Evolutionary conservation across 73 alveolate species (phyloP).

Genomic region (Strombidium stylifer): DNA sequence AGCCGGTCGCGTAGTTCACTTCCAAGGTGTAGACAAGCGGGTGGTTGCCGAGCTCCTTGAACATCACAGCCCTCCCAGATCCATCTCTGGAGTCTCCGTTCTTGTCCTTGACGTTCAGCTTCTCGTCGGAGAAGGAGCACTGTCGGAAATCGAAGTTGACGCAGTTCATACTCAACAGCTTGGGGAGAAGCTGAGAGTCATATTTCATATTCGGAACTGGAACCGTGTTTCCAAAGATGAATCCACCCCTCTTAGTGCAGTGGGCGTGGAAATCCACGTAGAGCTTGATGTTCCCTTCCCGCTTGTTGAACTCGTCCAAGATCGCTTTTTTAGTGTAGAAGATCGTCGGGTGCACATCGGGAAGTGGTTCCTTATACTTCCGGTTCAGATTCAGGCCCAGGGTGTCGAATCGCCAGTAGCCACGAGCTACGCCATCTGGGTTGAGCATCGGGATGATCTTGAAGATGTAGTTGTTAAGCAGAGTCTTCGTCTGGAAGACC

Average conservation of each 20-base stretch:
- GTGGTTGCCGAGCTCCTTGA: background rate
- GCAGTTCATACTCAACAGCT: slow-evolving; percentile 82
- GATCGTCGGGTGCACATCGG: slow-evolving; percentile 54
- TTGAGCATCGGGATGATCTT: slow-evolving; percentile 76
- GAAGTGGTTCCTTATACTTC: slow-evolving; percentile 64
- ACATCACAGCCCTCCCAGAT: slow-evolving; percentile 33
- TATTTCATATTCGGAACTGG: slow-evolving; percentile 18
- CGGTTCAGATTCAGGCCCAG: slow-evolving; percentile 69
- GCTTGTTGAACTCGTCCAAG: slow-evolving; percentile 12
- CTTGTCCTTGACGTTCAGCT: background rate
- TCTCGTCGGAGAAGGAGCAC: slow-evolving; percentile 68
- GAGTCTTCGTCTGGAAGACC: background rate
- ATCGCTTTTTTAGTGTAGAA: slow-evolving; percentile 54
- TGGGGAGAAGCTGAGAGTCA: slow-evolving; percentile 63
- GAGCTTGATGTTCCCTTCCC: slow-evolving; percentile 24
- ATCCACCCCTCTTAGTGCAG: slow-evolving; percentile 59
- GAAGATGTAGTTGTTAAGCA: slow-evolving; percentile 65
- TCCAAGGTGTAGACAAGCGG: slow-evolving; percentile 37
- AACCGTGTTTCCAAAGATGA: slow-evolving; percentile 61
- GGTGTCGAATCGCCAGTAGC: slow-evolving; percentile 69
- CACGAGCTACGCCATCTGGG: slow-evolving; percentile 83
- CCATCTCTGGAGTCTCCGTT: slow-evolving; percentile 28
- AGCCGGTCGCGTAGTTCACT: slow-evolving; percentile 26
- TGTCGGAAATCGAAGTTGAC: slow-evolving; percentile 85
- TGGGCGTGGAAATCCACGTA: slow-evolving; percentile 70